Conservation (phyloP, 1,139 yeast genomes). For the Suhomyces choctaworum region DNA sequence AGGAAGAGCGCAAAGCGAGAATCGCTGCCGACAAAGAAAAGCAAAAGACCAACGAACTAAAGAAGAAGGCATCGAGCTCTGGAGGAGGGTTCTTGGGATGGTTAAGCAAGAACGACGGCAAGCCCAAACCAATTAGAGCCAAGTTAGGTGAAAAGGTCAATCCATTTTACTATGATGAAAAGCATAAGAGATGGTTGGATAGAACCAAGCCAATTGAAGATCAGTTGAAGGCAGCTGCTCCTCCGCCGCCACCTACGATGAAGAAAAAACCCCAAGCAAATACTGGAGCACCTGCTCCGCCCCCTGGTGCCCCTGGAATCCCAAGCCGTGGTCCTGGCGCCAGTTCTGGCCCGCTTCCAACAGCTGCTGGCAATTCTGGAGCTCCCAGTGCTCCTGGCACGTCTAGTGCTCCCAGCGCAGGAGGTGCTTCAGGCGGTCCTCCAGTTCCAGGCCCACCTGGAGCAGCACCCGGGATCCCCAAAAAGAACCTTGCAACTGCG, state of each 20-base stretch:
- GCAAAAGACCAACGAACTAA: slow-evolving; percentile 14
- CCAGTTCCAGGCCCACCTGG: slow-evolving; percentile 8
- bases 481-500: slow-evolving; percentile 38
- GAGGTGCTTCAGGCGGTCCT: slow-evolving; percentile 1
- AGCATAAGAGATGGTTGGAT: slow-evolving; percentile 84
- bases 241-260: slow-evolving; percentile 75
- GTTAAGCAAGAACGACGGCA: slow-evolving; percentile 52
- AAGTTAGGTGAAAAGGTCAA: slow-evolving; percentile 71
- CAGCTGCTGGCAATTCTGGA: slow-evolving; percentile 8
- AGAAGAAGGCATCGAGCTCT: slow-evolving; percentile 8
- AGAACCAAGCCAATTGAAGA: slow-evolving; percentile 70
- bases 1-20: slow-evolving; percentile 18
- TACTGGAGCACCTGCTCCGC: slow-evolving; percentile 21
- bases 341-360: neutral
- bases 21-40: slow-evolving; percentile 19
- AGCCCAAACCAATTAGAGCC: slow-evolving; percentile 76
- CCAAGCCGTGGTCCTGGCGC: neutral
- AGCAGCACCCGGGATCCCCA: slow-evolving; percentile 15
- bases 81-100: slow-evolving; percentile 50
- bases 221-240: slow-evolving; percentile 55
- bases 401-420: neutral
- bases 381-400: slow-evolving; percentile 9
- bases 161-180: slow-evolving; percentile 74
- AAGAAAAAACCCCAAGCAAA: slow-evolving; percentile 26
- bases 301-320: slow-evolving; percentile 12